These are phyloP conservation scores for Brassica juncea DNA, from an alignment of 345 rosid genomes.

Conservation along the genomic window DNA sequence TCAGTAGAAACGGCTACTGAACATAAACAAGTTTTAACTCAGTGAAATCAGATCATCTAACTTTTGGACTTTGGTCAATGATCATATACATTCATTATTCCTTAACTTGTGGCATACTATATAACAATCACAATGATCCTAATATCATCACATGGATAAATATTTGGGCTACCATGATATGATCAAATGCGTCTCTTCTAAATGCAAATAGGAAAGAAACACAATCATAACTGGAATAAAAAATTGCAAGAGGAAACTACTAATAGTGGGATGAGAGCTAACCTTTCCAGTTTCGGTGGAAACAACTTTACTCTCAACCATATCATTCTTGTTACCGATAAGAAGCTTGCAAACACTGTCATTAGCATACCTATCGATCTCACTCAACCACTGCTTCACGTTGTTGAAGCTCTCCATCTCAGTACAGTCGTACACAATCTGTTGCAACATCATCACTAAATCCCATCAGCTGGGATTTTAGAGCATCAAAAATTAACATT, in stretches of 20 bases:
- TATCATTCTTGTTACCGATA: constrained; percentile 83
- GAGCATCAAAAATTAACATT: neutral
- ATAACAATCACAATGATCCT: neutral
- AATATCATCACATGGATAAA: neutral
- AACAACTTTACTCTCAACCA: constrained; percentile 77
- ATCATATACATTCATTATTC: neutral
- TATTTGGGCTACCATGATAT: neutral
- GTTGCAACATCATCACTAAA: constrained; percentile 32
- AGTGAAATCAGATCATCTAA: neutral
- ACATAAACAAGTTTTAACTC: neutral
- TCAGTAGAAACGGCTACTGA: neutral
- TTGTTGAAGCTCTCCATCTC: constrained; percentile 92
- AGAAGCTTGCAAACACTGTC: constrained; percentile 90
- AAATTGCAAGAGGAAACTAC: neutral
- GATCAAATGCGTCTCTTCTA: neutral
- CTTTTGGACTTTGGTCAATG: constrained; percentile 3
- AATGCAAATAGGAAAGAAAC: constrained; percentile 3
- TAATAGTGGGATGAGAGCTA: neutral
- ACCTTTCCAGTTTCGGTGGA: constrained; percentile 88
- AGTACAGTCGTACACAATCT: constrained; percentile 85
- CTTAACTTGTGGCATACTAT: neutral
- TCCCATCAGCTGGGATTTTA: neutral
- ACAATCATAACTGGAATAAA: neutral
- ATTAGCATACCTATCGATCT: constrained; percentile 88
- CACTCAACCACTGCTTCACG: constrained; percentile 87